These are phyloP conservation scores for Daldinia sp. DNA, from an alignment of 2,329 filamentous ascomycete genomes.

Conservation along the genomic window DNA sequence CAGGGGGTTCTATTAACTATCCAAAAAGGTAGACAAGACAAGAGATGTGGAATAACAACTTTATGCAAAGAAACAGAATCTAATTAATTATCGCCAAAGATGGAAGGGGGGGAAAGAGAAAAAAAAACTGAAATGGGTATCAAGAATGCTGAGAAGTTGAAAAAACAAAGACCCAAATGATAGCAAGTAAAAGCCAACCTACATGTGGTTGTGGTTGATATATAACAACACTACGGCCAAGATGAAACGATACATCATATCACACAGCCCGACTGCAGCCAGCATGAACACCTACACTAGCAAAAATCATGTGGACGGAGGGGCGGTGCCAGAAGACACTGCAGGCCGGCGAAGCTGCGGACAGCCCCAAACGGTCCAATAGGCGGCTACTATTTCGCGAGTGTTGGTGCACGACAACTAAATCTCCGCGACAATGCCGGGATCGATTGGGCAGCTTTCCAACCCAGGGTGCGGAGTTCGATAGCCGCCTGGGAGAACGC, in stretches of 20 bases:
- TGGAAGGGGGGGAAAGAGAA: too few relatives aligned
- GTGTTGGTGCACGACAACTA: constrained; percentile 10
- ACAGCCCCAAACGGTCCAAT: constrained; percentile 1
- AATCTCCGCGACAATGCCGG: background rate
- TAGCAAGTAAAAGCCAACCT: background rate
- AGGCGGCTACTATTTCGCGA: constrained; percentile 1
- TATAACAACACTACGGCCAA: constrained; percentile 6
- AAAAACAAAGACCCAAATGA: background rate
- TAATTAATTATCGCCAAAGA: background rate
- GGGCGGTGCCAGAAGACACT: constrained; percentile 6
- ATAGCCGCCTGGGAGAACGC: constrained; percentile 6
- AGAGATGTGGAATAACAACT: constrained; percentile 4
- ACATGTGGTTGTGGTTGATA: background rate
- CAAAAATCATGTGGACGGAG: constrained; percentile 6
- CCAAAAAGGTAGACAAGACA: background rate
- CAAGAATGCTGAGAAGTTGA: background rate
- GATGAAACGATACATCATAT: constrained; percentile 8
- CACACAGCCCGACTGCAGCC: constrained; percentile 1
- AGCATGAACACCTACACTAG: background rate
- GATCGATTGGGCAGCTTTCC: constrained; percentile 4
- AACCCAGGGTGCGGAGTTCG: background rate
- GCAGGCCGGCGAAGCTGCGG: background rate
- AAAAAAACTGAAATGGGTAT: background rate
- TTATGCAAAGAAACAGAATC: background rate
- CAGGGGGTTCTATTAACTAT: background rate